These are phyloP conservation scores for Silene noctiflora DNA, from an alignment of 179 eudicot genomes.

Conservation along the genomic window DNA sequence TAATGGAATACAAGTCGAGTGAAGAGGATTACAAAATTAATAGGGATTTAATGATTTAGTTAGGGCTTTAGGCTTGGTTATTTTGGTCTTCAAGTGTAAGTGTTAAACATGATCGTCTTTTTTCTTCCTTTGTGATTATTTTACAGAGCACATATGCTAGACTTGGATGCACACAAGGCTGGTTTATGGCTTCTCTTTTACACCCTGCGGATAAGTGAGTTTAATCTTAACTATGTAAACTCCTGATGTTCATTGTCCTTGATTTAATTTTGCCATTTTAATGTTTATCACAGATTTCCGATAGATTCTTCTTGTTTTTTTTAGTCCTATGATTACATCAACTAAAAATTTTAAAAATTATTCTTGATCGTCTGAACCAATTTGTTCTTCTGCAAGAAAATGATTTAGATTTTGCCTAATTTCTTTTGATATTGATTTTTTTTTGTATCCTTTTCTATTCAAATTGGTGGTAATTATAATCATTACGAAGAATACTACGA, in stretches of 20 bases:
- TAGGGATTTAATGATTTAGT: background rate
- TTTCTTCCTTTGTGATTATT: background rate
- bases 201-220: constrained; percentile 79
- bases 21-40: background rate
- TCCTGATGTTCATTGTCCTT: background rate
- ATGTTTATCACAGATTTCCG: background rate
- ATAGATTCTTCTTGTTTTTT: too few species aligned
- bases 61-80: background rate
- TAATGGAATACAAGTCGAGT: background rate
- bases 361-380: too few species aligned
- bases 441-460: too few species aligned
- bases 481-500: too few species aligned
- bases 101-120: background rate
- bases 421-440: too few species aligned
- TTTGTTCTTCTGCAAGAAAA: background rate
- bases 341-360: too few species aligned
- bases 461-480: too few species aligned
- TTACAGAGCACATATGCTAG: constrained; percentile 74
- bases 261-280: background rate
- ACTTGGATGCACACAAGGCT: constrained; percentile 87
- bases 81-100: background rate
- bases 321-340: too few species aligned
- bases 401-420: too few species aligned
- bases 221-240: background rate
- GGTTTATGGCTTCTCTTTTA: constrained; percentile 67